A percentile compares a stretch with the other conserved stretches of the same genome.
phyloP scores from a whole-genome alignment of 2,329 filamentous ascomycete species.

The Fusarium sororula region DNA sequence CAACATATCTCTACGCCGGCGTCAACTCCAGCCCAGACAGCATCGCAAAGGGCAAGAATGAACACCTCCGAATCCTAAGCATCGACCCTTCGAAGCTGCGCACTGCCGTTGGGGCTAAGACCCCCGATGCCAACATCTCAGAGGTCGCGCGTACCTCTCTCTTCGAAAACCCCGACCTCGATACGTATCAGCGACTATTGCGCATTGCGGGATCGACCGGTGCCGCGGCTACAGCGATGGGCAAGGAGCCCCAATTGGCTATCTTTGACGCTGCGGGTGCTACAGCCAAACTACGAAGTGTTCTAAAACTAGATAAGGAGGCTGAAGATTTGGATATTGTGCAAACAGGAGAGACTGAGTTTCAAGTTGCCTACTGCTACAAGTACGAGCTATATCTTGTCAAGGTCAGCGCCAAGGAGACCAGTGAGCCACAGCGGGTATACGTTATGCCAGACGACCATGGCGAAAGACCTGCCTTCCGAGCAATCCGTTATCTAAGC shows the following conservation, averaged over 20 bases:
- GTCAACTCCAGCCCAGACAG: slow-evolving; percentile 83
- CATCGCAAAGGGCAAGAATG: slow-evolving; percentile 78
- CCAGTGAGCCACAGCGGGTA: slow-evolving; percentile 60
- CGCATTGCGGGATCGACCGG: slow-evolving; percentile 73
- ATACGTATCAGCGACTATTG: slow-evolving; percentile 68
- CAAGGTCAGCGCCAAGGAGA: slow-evolving; percentile 59
- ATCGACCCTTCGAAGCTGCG: slow-evolving; percentile 57
- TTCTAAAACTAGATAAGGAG: slow-evolving; percentile 62
- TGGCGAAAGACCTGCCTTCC: slow-evolving; percentile 60
- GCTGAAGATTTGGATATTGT: slow-evolving; percentile 75
- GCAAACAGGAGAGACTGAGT: slow-evolving; percentile 69
- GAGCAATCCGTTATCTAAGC: slow-evolving; percentile 67
- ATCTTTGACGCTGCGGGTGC: slow-evolving; percentile 73
- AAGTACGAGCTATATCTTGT: slow-evolving; percentile 78
- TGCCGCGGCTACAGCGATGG: slow-evolving; percentile 80
- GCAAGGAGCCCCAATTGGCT: slow-evolving; percentile 79
- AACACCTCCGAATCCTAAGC: slow-evolving; percentile 82
- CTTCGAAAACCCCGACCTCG: slow-evolving; percentile 59
- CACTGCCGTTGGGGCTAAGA: slow-evolving; percentile 43
- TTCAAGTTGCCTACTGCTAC: slow-evolving; percentile 81
- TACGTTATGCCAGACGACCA: slow-evolving; percentile 65
- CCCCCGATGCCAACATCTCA: slow-evolving; percentile 52
- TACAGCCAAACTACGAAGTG: slow-evolving; percentile 56
- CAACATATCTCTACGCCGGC: slow-evolving; percentile 71
- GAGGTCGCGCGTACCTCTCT: slow-evolving; percentile 63